Evolutionary conservation across 495 filamentous ascomycete species (phyloP).

Genomic region (Amorphotheca resinae): DNA sequence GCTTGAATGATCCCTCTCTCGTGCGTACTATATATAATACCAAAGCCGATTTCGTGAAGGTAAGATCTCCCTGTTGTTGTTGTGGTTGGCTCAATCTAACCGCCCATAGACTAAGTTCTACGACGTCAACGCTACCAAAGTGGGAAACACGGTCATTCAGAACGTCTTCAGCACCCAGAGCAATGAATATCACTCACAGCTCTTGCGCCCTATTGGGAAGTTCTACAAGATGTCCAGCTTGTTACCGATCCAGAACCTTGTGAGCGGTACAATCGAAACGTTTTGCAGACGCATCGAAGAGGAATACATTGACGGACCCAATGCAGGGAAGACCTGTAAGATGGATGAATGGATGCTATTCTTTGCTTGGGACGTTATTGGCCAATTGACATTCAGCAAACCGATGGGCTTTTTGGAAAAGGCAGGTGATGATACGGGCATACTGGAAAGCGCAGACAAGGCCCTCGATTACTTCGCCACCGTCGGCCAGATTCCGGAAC

Average conservation of each 20-base stretch:
- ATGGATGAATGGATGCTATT: constrained; percentile 23
- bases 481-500: constrained; percentile 32
- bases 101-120: constrained; percentile 28
- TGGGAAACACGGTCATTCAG: constrained; percentile 20
- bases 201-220: background rate
- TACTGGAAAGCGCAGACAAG: constrained; percentile 27
- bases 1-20: constrained; percentile 26
- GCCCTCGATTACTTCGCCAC: constrained; percentile 31
- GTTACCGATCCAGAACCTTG: constrained; percentile 25
- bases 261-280: constrained; percentile 23
- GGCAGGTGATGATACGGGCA: constrained; percentile 26
- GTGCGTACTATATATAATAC: constrained; percentile 29
- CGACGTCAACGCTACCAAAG: constrained; percentile 23
- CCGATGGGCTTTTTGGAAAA: constrained; percentile 28
- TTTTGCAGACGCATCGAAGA: constrained; percentile 25
- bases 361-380: constrained; percentile 40
- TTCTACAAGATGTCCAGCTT: constrained; percentile 2
- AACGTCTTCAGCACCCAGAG: constrained; percentile 1
- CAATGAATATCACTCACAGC: background rate
- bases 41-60: constrained; percentile 28
- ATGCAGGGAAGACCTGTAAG: constrained; percentile 17
- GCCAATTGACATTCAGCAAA: constrained; percentile 36
- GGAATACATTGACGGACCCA: constrained; percentile 19
- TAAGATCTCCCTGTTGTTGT: constrained; percentile 2
- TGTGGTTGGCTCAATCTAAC: background rate